Conservation (phyloP, 2,329 filamentous ascomycete genomes). For the Scedosporium minutisporum region DNA sequence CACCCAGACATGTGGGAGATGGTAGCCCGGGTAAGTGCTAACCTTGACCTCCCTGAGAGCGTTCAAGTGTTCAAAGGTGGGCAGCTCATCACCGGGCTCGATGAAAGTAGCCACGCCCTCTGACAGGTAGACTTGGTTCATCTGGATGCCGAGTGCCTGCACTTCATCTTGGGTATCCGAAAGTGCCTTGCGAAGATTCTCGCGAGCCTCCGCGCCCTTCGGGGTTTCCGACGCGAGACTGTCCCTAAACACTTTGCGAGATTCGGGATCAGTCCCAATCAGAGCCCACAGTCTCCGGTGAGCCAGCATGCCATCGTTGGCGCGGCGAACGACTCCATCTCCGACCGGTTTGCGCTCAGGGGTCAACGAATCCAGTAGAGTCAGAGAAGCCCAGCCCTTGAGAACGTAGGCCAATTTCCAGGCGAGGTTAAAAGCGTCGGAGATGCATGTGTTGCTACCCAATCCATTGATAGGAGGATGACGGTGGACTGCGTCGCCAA, state of each 20-base stretch:
- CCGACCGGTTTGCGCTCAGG: slow-evolving; percentile 32
- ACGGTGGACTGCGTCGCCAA: slow-evolving; percentile 42
- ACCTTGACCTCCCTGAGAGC: slow-evolving; percentile 25
- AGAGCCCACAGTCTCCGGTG: slow-evolving; percentile 27
- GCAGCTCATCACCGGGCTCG: slow-evolving; percentile 10
- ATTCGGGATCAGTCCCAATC: slow-evolving; percentile 16
- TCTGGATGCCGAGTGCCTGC: slow-evolving; percentile 42
- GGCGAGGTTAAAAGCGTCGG: slow-evolving; percentile 36
- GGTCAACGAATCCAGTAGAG: slow-evolving; percentile 26
- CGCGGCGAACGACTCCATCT: slow-evolving; percentile 22
- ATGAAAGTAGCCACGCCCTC: slow-evolving; percentile 18
- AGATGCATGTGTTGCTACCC: slow-evolving; percentile 41
- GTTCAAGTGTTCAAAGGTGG: slow-evolving; percentile 13
- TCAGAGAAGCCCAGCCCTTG: slow-evolving; percentile 20
- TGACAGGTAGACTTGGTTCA: slow-evolving; percentile 42
- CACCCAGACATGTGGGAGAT: slow-evolving; percentile 47
- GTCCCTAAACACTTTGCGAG: slow-evolving; percentile 20
- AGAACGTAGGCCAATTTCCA: slow-evolving; percentile 36
- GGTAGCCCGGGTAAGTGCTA: slow-evolving; percentile 41
- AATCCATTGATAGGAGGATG: slow-evolving; percentile 41
- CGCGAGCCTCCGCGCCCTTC: slow-evolving; percentile 24
- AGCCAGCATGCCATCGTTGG: slow-evolving; percentile 19
- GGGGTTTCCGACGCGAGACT: slow-evolving; percentile 20
- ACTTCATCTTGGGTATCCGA: slow-evolving; percentile 30
- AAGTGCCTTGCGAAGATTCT: slow-evolving; percentile 26